These are phyloP conservation scores for Cardiospermum halicacabum DNA, from an alignment of 345 rosid species.

Conservation along the genomic window DNA sequence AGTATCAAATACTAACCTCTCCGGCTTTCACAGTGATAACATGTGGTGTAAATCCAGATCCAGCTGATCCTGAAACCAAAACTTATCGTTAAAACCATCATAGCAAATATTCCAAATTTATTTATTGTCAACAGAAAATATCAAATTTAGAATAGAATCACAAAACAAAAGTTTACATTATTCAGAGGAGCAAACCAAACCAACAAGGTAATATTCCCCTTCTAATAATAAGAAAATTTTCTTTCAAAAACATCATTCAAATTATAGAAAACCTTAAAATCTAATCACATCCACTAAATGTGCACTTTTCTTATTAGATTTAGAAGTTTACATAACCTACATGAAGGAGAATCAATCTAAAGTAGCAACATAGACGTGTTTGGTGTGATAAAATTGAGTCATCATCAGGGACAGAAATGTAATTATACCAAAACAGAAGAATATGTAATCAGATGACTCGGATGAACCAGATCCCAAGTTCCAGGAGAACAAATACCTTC, in stretches of 20 bases:
- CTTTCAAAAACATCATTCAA: not conserved
- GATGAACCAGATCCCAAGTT: slow-evolving; percentile 24
- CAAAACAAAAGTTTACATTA: not conserved
- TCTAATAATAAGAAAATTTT: not conserved
- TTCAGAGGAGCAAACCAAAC: not conserved
- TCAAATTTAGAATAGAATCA: not conserved
- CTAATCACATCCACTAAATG: not conserved
- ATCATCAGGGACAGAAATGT: slow-evolving; percentile 27
- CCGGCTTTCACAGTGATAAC: slow-evolving; percentile 62
- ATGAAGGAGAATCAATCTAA: too few relatives aligned
- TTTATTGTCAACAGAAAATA: not conserved
- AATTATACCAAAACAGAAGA: slow-evolving; percentile 15
- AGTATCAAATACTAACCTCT: slow-evolving; percentile 45
- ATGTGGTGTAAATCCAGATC: slow-evolving; percentile 56
- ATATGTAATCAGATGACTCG: slow-evolving; percentile 21
- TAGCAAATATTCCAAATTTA: slow-evolving; percentile 5
- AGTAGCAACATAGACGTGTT: too few relatives aligned
- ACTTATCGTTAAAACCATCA: not conserved
- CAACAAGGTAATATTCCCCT: not conserved
- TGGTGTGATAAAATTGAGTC: too few relatives aligned
- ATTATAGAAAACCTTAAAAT: not conserved
- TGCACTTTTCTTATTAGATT: not conserved
- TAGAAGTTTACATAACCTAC: too few relatives aligned
- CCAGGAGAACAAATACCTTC: slow-evolving; percentile 11
- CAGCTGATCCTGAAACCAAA: slow-evolving; percentile 41